These are phyloP conservation scores for Trichoderma afroharzianum DNA, from an alignment of 2,329 filamentous ascomycete genomes.

Conservation along the genomic window DNA sequence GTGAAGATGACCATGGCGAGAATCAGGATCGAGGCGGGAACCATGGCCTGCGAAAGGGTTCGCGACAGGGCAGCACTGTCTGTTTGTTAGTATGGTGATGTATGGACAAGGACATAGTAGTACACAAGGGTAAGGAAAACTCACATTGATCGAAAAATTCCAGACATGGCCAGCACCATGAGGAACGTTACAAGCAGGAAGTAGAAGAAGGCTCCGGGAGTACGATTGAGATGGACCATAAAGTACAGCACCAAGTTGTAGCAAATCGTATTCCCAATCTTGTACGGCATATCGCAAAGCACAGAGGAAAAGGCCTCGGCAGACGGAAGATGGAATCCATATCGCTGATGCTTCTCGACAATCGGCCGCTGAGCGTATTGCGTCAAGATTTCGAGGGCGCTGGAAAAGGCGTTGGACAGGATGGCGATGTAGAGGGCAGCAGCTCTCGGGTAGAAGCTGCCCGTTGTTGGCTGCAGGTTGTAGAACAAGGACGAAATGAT, in stretches of 20 bases:
- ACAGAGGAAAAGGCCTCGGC: conserved; percentile 36
- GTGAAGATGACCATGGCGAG: conserved; percentile 39
- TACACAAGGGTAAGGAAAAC: not conserved
- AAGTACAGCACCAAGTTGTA: conserved; percentile 42
- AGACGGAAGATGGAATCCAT: conserved; percentile 39
- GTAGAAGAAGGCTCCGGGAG: conserved; percentile 43
- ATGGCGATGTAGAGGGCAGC: conserved; percentile 52
- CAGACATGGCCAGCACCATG: conserved; percentile 60
- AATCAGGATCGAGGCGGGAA: conserved; percentile 37
- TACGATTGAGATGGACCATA: conserved; percentile 39
- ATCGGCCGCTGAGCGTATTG: conserved; percentile 37
- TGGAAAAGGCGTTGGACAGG: conserved; percentile 48
- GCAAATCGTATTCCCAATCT: conserved; percentile 36
- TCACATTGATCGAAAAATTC: conserved; percentile 49
- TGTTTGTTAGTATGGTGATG: not conserved
- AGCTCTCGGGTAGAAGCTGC: conserved; percentile 43
- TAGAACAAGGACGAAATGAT: conserved; percentile 53
- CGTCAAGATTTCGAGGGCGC: conserved; percentile 36
- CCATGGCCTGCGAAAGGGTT: conserved; percentile 48
- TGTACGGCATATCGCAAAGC: conserved; percentile 43
- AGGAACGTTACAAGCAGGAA: conserved; percentile 46
- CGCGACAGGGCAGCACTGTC: conserved; percentile 40
- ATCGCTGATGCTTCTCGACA: conserved; percentile 39
- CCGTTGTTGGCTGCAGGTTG: conserved; percentile 39
- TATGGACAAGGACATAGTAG: not conserved